These are phyloP conservation scores for Populus deltoides DNA, from an alignment of 345 rosid species.

Conservation along the genomic window DNA sequence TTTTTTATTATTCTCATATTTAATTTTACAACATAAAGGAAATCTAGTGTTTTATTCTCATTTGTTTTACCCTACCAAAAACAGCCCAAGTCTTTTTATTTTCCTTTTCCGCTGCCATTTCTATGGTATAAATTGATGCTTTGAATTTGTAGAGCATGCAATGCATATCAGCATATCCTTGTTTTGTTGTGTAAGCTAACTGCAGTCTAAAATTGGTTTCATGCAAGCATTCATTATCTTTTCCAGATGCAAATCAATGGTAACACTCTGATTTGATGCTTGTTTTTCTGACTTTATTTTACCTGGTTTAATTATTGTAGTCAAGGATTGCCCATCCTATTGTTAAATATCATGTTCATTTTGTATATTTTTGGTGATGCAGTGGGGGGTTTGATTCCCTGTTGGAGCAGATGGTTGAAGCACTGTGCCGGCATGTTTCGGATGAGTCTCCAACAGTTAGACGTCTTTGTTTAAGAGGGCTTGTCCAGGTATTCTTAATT, in stretches of 20 bases:
- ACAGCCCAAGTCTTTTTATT: neutral
- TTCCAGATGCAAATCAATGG: no score
- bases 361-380: constrained; percentile 30
- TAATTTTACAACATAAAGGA: no score
- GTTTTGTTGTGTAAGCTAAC: no score
- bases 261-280: neutral
- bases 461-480: constrained; percentile 89
- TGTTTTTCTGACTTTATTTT: neutral
- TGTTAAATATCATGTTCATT: constrained; percentile 4
- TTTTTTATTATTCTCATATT: no score
- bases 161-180: no score
- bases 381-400: constrained; percentile 71
- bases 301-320: neutral
- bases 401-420: constrained; percentile 93
- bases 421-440: constrained; percentile 84
- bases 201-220: no score
- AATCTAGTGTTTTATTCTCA: neutral
- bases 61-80: neutral
- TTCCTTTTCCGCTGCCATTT: neutral
- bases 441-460: constrained; percentile 95
- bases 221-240: no score
- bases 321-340: neutral
- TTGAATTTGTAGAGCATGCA: no score
- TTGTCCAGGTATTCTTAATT: constrained; percentile 64
- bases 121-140: no score